phyloP scores from a whole-genome alignment of 2,329 filamentous ascomycete species.

The Leptographium lundbergii region DNA sequence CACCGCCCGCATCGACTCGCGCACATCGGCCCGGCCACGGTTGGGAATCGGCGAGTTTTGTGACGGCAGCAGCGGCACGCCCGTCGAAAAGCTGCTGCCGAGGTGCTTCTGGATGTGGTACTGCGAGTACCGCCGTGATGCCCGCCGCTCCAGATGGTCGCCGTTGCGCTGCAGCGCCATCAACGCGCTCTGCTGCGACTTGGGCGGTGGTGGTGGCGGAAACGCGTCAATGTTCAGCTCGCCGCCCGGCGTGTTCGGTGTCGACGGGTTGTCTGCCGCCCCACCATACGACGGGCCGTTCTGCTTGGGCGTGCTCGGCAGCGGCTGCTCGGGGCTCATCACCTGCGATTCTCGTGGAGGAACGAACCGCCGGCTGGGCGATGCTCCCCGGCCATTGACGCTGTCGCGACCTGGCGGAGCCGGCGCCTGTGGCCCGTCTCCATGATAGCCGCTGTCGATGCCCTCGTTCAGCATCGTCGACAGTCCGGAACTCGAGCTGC shows the following conservation, averaged over 20 bases:
- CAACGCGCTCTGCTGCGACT: slow-evolving; percentile 73
- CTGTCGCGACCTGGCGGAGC: slow-evolving; percentile 14
- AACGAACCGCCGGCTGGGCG: slow-evolving; percentile 35
- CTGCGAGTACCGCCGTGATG: slow-evolving; percentile 84
- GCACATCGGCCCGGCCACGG: slow-evolving; percentile 61
- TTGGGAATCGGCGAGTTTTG: slow-evolving; percentile 79
- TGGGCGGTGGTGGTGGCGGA: slow-evolving; percentile 62
- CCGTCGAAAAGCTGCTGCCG: slow-evolving; percentile 58
- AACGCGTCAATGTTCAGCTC: slow-evolving; percentile 52
- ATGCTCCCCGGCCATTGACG: slow-evolving; percentile 18
- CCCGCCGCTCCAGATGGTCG: slow-evolving; percentile 71
- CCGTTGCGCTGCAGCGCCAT: slow-evolving; percentile 84
- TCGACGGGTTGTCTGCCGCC: background rate
- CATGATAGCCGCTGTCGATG: slow-evolving; percentile 38
- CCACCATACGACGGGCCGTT: slow-evolving; percentile 64
- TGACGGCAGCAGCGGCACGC: slow-evolving; percentile 74
- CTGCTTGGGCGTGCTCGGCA: slow-evolving; percentile 67
- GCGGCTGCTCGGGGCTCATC: slow-evolving; percentile 40
- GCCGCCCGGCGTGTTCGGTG: slow-evolving; percentile 25
- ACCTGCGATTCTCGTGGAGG: slow-evolving; percentile 33
- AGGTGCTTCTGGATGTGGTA: slow-evolving; percentile 96
- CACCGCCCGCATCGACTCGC: slow-evolving; percentile 68
- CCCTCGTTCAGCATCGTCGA: slow-evolving; percentile 49
- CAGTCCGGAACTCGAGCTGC: slow-evolving; percentile 43
- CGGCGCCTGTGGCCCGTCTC: slow-evolving; percentile 19